Evolutionary conservation across 108 stramenopile genomes (phyloP).

Genomic region (Skeletonema potamos): DNA sequence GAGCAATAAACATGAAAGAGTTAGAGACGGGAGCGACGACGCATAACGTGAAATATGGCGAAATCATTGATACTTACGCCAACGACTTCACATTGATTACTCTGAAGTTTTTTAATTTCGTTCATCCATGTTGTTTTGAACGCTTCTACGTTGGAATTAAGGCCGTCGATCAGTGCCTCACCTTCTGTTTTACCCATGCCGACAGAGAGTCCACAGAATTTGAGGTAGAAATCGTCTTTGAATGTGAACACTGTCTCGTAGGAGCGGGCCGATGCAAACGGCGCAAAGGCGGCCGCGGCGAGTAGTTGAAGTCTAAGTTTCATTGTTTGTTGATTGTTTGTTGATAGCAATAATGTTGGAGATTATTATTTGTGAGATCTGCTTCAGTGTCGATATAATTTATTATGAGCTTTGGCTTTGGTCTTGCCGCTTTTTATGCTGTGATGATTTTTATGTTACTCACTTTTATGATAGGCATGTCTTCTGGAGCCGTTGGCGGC

Average conservation of each 20-base stretch:
- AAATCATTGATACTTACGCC: neutral
- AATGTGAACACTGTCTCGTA: constrained; percentile 19
- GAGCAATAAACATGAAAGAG: neutral
- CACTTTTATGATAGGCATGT: neutral
- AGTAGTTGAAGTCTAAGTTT: neutral
- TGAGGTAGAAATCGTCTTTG: constrained; percentile 32
- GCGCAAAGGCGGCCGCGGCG: neutral
- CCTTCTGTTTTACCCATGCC: constrained; percentile 26
- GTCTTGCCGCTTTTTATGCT: neutral
- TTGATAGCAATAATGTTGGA: neutral
- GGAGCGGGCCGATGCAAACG: constrained; percentile 11
- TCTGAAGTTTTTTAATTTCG: constrained; percentile 16
- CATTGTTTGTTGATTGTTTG: neutral
- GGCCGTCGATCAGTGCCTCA: constrained; percentile 12
- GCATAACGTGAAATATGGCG: neutral
- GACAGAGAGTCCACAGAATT: constrained; percentile 11
- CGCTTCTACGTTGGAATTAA: constrained; percentile 1
- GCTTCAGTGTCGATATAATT: neutral
- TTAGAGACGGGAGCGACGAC: neutral
- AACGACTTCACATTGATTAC: neutral
- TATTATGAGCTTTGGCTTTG: too few relatives aligned
- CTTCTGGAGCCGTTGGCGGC: neutral
- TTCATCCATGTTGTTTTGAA: constrained; percentile 20
- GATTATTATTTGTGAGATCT: neutral
- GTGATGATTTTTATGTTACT: neutral